These are phyloP conservation scores for Hortaea werneckii DNA, from an alignment of 2,329 filamentous ascomycete species.

Conservation along the genomic window DNA sequence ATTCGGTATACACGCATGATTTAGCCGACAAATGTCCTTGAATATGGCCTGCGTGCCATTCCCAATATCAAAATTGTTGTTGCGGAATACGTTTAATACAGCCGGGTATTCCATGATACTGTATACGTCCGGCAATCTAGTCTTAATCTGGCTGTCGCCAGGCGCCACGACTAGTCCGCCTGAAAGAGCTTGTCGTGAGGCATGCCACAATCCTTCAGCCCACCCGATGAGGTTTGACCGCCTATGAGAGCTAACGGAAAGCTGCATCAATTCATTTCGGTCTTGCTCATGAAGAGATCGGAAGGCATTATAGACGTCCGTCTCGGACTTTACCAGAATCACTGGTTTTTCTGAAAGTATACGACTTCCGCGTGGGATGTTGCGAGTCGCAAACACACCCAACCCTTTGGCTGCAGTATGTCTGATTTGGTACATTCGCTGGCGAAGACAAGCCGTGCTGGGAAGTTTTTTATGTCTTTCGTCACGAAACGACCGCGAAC, in stretches of 20 bases:
- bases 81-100: slow-evolving; percentile 19
- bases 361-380: slow-evolving; percentile 31
- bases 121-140: background rate
- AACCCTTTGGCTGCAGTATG: slow-evolving; percentile 26
- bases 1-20: slow-evolving; percentile 31
- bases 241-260: slow-evolving; percentile 6
- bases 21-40: slow-evolving; percentile 26
- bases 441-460: background rate
- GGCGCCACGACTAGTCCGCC: background rate
- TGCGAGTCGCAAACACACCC: slow-evolving; percentile 29
- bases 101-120: slow-evolving; percentile 7
- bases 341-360: slow-evolving; percentile 33
- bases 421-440: slow-evolving; percentile 14
- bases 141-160: background rate
- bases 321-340: slow-evolving; percentile 18
- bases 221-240: slow-evolving; percentile 6
- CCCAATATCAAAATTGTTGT: slow-evolving; percentile 20
- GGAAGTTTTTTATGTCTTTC: too few relatives aligned
- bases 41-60: slow-evolving; percentile 23
- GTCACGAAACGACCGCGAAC: too few relatives aligned
- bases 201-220: slow-evolving; percentile 8
- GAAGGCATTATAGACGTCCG: slow-evolving; percentile 11
- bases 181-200: background rate
- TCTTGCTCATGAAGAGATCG: slow-evolving; percentile 14
- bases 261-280: slow-evolving; percentile 1